These are phyloP conservation scores for Suhomyces guaymorum DNA, from an alignment of 1,139 yeast species.

Conservation along the genomic window DNA sequence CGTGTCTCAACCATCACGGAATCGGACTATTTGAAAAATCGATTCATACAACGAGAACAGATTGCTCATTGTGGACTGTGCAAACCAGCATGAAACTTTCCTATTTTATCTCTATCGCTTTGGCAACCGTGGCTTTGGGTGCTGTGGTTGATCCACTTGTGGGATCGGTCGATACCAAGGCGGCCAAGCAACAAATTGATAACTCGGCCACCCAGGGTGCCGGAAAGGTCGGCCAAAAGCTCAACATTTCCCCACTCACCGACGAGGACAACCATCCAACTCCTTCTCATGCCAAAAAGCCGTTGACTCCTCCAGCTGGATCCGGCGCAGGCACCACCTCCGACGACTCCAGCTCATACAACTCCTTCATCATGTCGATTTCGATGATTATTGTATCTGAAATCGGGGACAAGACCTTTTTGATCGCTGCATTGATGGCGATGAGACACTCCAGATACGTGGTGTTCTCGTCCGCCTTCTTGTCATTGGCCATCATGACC, in stretches of 20 bases:
- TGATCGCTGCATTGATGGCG: slow-evolving; percentile 97
- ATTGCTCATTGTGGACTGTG: not conserved
- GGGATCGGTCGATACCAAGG: not conserved
- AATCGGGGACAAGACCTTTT: slow-evolving; percentile 94
- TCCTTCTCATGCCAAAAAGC: slow-evolving; percentile 25
- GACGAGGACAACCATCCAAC: slow-evolving; percentile 37
- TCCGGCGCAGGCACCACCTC: slow-evolving; percentile 8
- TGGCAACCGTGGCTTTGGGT: slow-evolving; percentile 7
- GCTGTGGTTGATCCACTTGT: slow-evolving; percentile 4
- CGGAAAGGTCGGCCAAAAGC: slow-evolving; percentile 15
- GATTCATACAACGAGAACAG: not conserved
- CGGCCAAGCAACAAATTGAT: not conserved
- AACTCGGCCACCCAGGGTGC: not conserved
- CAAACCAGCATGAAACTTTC: slow-evolving; percentile 10
- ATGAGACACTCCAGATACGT: slow-evolving; percentile 84
- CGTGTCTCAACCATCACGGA: slow-evolving; percentile 7
- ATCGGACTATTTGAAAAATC: slow-evolving; percentile 9
- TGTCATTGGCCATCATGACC: slow-evolving; percentile 90
- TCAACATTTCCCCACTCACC: slow-evolving; percentile 27
- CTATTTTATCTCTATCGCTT: slow-evolving; percentile 4
- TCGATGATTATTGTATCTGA: slow-evolving; percentile 93
- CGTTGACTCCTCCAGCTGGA: slow-evolving; percentile 20
- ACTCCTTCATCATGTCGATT: slow-evolving; percentile 64
- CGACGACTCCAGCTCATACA: slow-evolving; percentile 27
- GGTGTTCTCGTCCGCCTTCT: slow-evolving; percentile 84